Evolutionary conservation across 208 protist species (phyloP).

Genomic region (Wallacemonas rigidus): DNA sequence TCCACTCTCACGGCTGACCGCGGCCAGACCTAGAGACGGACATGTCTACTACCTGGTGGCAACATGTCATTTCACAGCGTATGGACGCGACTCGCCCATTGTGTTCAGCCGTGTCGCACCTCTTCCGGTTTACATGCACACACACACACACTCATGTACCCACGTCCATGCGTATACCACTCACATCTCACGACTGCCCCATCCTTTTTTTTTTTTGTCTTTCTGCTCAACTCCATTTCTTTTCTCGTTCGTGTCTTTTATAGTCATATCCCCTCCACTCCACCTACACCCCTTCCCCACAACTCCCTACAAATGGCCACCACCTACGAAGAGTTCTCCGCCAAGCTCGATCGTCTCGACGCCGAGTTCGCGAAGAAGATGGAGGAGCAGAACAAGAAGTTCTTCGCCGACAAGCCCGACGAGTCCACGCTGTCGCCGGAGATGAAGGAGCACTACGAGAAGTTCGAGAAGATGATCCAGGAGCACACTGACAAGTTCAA

Average conservation of each 20-base stretch:
- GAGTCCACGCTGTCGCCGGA: conserved; percentile 88
- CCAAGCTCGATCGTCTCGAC: conserved; percentile 91
- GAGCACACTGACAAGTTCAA: conserved; percentile 94
- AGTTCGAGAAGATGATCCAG: conserved; percentile 93
- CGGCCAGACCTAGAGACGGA: no score
- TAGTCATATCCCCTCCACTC: not conserved
- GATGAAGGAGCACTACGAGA: conserved; percentile 93
- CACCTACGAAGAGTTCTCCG: conserved; percentile 87
- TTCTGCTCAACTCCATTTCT: conserved; percentile 5
- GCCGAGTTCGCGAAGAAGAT: conserved; percentile 92
- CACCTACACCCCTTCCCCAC: not conserved
- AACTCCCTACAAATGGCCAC: conserved; percentile 44
- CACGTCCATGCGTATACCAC: not conserved
- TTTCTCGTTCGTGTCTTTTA: conserved; percentile 13
- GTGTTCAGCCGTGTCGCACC: no score
- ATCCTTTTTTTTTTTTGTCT: conserved; percentile 7
- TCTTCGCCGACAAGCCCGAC: conserved; percentile 92
- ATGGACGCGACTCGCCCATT: no score
- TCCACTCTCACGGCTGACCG: no score
- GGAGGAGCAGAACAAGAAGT: conserved; percentile 93
- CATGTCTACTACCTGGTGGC: no score
- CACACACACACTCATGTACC: no score
- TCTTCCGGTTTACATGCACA: no score
- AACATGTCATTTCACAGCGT: no score
- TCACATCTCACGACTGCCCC: not conserved